phyloP scores from a whole-genome alignment of 2,329 filamentous ascomycete species.

The Calycina marina region DNA sequence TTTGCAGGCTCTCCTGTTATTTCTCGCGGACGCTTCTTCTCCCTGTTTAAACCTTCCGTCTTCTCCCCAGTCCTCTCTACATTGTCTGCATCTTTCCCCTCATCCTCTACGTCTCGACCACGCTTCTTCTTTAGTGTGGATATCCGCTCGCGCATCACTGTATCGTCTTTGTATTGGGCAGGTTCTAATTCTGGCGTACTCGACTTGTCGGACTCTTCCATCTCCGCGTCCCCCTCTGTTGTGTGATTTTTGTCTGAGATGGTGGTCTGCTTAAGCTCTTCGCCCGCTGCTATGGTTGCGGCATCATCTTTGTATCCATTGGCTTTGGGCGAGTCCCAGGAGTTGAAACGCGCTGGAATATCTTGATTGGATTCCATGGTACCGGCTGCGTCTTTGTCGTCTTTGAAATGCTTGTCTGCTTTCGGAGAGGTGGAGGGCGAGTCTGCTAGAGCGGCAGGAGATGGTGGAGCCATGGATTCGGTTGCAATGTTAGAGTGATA shows the following conservation, averaged over 20 bases:
- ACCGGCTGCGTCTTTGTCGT: not conserved
- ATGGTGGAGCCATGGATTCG: no score
- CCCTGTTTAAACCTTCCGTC: slow-evolving; percentile 30
- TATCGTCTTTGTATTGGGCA: slow-evolving; percentile 25
- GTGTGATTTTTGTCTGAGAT: slow-evolving; percentile 36
- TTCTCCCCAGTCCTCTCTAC: slow-evolving; percentile 15
- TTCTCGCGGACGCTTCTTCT: slow-evolving; percentile 51
- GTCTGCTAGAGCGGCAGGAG: no score
- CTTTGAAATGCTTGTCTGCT: no score
- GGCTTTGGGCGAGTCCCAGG: not conserved
- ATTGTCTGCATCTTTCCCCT: slow-evolving; percentile 25
- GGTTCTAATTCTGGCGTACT: slow-evolving; percentile 22
- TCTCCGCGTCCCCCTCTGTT: slow-evolving; percentile 19
- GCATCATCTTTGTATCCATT: slow-evolving; percentile 35
- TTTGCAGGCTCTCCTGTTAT: slow-evolving; percentile 17
- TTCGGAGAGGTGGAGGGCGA: no score
- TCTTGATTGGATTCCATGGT: not conserved
- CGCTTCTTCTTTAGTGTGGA: slow-evolving; percentile 54
- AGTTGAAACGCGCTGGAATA: not conserved
- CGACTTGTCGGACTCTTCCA: slow-evolving; percentile 13
- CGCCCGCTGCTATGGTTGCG: slow-evolving; percentile 46
- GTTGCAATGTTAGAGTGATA: no score
- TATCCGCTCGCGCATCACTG: slow-evolving; percentile 33
- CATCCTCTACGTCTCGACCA: slow-evolving; percentile 27
- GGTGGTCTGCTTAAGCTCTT: slow-evolving; percentile 48